Conservation (phyloP, 1,284 basidiomycete species). For the Apiotrichum mycotoxinovorans region DNA sequence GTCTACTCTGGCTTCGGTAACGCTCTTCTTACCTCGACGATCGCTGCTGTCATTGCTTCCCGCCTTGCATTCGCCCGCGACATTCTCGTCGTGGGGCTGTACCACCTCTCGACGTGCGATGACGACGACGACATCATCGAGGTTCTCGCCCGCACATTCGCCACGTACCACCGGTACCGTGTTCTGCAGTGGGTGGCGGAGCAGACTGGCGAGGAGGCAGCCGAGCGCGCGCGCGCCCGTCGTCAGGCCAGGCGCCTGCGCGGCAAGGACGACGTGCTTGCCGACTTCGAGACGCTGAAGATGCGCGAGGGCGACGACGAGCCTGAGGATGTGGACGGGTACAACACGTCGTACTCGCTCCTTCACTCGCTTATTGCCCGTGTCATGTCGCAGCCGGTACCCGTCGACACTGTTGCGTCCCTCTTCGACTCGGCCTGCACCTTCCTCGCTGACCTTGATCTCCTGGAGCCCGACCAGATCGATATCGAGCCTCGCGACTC, state of each 20-base stretch:
- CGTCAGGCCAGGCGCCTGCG: conserved; percentile 23
- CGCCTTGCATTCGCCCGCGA: conserved; percentile 44
- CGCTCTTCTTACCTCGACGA: conserved; percentile 38
- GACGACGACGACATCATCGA: conserved; percentile 34
- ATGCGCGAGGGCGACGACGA: conserved; percentile 26
- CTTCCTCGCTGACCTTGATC: conserved; percentile 17
- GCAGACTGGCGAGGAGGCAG: conserved; percentile 30
- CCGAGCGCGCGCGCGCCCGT: conserved; percentile 18
- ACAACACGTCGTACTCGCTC: conserved; percentile 61
- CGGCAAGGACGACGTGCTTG: conserved; percentile 29
- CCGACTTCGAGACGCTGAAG: conserved; percentile 52
- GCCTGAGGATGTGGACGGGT: conserved; percentile 27
- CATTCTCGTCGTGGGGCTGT: conserved; percentile 43
- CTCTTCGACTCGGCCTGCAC: conserved; percentile 20
- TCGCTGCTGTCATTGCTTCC: conserved; percentile 30
- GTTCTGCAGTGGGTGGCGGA: conserved; percentile 42
- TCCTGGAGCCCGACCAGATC: conserved; percentile 14
- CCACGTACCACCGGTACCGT: conserved; percentile 42
- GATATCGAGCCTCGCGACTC: conserved; percentile 31
- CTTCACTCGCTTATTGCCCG: conserved; percentile 63
- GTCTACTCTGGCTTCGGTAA: conserved; percentile 41
- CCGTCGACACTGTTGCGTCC: conserved; percentile 56
- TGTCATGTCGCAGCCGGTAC: conserved; percentile 23
- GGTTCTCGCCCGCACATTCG: conserved; percentile 35
- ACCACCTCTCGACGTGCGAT: conserved; percentile 34